Evolutionary conservation across 306 rosid genomes (phyloP), one percentile per base, ranked within the genome.

Genomic region (Sicyos baderoa): DNA sequence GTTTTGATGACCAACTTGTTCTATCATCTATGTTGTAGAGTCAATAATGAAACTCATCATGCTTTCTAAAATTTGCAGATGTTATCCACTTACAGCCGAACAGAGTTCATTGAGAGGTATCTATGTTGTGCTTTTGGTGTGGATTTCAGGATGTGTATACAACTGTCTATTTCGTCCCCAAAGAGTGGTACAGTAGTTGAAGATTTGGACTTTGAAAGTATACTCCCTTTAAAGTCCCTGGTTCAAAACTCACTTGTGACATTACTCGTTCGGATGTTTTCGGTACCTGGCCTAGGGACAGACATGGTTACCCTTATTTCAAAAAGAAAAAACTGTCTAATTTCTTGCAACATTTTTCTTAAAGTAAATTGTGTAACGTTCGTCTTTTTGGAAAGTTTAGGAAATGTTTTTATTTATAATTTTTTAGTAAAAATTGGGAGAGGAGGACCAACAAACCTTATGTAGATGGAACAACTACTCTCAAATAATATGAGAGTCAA

Each of bases 31-130:
- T 45, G 35, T 66, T 2, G 53, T 75, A 3, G 56, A 25, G 2
- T 25, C 72, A 45, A 66, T 66, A 11, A 35, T 61, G 35, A 27
- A 35, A 54, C 35, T 23, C 63, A 68, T 49, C 72, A 15, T 27
- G 54, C 37, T 42, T 27, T 21, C 21, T 71, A 56, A 55, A 42
- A 52, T 19, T 37, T 81, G 83, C 87, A 91, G 97, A 81, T 87
- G 75, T 71, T 92, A 71, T 89, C 98, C 73, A 87, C 75, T 76
- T 77, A 48, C 79, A 89, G 79, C 72, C 87, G 85, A 35, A 77
- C 87, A 9, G 83, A 86, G 75, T 79, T 92, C 68, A 87, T 87
- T 54, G 88, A 89, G 71, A 76, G 86, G 98, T 92, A 75, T 61
- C 3, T 25, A 25, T 25, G 70, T 63, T 18, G 53, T 63, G 53